Percentiles rank a stretch among this genome's conserved stretches.
Conservation (phyloP, 805 yeast genomes). For the Metschnikowia cubensis region DNA sequence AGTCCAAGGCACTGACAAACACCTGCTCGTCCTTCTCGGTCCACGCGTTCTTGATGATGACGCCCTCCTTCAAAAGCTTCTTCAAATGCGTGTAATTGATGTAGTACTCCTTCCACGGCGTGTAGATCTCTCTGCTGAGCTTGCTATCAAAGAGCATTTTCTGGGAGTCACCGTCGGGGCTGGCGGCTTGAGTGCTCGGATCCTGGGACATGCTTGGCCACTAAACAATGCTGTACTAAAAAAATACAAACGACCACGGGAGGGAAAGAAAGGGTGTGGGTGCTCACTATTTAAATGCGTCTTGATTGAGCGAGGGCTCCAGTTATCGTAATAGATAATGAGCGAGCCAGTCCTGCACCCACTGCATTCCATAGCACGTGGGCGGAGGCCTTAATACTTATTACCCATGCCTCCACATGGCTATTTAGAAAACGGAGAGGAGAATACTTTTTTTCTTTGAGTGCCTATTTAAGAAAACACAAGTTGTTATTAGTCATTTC, state of each 20-base stretch:
- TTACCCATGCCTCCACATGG: too few relatives aligned
- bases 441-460: too few relatives aligned
- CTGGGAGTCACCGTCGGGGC: neutral
- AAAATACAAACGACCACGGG: neutral
- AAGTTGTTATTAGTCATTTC: too few relatives aligned
- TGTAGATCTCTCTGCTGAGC: constrained; percentile 73
- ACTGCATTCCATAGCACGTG: neutral
- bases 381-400: neutral
- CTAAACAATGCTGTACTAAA: neutral
- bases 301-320: neutral
- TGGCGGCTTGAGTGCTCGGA: neutral
- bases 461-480: too few relatives aligned
- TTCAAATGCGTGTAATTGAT: constrained; percentile 64
- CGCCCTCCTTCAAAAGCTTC: constrained; percentile 65
- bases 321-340: neutral
- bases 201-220: constrained; percentile 1
- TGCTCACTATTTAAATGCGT: neutral
- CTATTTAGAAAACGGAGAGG: too few relatives aligned
- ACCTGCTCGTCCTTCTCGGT: constrained; percentile 65
- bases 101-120: constrained; percentile 82
- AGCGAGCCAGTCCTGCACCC: constrained; percentile 1
- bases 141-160: constrained; percentile 84
- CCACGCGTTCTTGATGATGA: constrained; percentile 50
- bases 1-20: constrained; percentile 64
- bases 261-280: neutral